Conservation (phyloP, 441 rosid species). For the Adansonia madagascariensis region DNA sequence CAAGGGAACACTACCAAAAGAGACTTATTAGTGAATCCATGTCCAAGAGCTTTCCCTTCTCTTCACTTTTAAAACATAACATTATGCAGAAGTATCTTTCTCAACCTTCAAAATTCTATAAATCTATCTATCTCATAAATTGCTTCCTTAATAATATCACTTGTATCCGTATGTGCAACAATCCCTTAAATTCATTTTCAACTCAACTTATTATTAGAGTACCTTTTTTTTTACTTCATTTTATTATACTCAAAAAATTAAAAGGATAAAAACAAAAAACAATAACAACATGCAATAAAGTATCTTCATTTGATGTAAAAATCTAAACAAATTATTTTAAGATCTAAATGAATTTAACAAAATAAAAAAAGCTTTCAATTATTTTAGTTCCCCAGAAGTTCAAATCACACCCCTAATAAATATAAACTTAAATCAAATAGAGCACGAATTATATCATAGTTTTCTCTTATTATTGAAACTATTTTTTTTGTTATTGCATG, state of each 20-base stretch:
- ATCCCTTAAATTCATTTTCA: not conserved
- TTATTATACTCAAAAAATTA: not conserved
- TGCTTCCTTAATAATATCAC: not conserved
- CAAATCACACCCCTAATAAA: slow-evolving; percentile 1
- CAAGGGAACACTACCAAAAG: not conserved
- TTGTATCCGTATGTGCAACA: not conserved
- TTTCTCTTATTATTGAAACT: not conserved
- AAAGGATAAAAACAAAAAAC: not conserved
- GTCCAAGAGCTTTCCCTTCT: not conserved
- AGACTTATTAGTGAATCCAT: not conserved
- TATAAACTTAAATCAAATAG: not conserved
- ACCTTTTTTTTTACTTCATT: not conserved
- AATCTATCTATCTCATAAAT: not conserved
- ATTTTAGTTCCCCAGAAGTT: slow-evolving; percentile 19
- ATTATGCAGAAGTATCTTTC: not conserved
- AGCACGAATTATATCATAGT: not conserved
- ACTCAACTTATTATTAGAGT: not conserved
- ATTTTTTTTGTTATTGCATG: not conserved
- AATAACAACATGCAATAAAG: not conserved
- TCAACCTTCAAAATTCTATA: slow-evolving; percentile 3
- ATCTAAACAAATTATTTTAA: not conserved
- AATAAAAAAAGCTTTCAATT: not conserved
- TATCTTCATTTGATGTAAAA: not conserved
- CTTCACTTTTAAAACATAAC: not conserved
- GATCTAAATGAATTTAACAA: not conserved